phyloP scores from a whole-genome alignment of 805 yeast species.

The Metschnikowia noctiluminum region DNA sequence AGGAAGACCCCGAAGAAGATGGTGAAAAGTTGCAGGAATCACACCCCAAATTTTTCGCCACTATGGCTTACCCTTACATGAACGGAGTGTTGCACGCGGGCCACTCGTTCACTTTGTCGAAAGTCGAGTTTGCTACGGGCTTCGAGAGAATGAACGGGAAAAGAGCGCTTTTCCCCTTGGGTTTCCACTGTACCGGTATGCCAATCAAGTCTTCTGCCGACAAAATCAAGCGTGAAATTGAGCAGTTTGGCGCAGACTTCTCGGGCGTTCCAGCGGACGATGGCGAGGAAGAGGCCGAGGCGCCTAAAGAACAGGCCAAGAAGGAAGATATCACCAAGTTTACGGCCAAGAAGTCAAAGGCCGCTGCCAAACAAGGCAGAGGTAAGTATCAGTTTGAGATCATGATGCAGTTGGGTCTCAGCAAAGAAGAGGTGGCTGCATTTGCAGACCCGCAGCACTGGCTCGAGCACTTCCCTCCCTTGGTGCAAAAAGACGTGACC shows the following conservation, averaged over 20 bases:
- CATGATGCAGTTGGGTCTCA: slow-evolving; percentile 90
- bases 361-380: slow-evolving; percentile 89
- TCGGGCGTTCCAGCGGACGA: slow-evolving; percentile 61
- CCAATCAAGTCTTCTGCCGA: slow-evolving; percentile 96
- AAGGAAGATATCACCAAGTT: slow-evolving; percentile 86
- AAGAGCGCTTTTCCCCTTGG: slow-evolving; percentile 89
- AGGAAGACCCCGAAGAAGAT: slow-evolving; percentile 47
- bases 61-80: slow-evolving; percentile 99
- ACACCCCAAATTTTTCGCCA: slow-evolving; percentile 82
- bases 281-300: slow-evolving; percentile 38
- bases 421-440: slow-evolving; percentile 74
- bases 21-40: slow-evolving; percentile 70
- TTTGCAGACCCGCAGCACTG: slow-evolving; percentile 93
- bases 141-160: slow-evolving; percentile 94
- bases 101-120: slow-evolving; percentile 91
- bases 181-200: slow-evolving; percentile 99
- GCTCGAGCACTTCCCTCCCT: slow-evolving; percentile 89
- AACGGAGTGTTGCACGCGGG: slow-evolving; percentile 98
- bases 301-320: slow-evolving; percentile 31
- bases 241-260: slow-evolving; percentile 82
- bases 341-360: slow-evolving; percentile 89
- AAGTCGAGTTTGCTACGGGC: slow-evolving; percentile 88
- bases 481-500: slow-evolving; percentile 76
- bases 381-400: slow-evolving; percentile 94
- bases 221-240: slow-evolving; percentile 88